phyloP scores from a whole-genome alignment of 192 early-diverging fungal species.

The Obelidium mucronatum region DNA sequence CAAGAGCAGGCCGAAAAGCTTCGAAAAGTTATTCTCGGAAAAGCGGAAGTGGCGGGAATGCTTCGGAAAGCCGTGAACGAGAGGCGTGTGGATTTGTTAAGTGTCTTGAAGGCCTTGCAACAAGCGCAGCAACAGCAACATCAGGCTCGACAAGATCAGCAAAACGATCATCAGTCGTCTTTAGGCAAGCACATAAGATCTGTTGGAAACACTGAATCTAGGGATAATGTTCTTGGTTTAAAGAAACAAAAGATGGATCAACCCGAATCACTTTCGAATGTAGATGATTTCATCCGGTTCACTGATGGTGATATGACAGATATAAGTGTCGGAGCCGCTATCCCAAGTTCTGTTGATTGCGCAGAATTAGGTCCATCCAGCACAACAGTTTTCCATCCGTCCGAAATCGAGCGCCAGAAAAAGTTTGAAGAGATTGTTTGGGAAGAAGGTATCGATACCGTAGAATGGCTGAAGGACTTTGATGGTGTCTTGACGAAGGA shows the following conservation, averaged over 20 bases:
- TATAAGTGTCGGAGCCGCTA: too few species aligned
- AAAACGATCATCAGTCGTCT: too few species aligned
- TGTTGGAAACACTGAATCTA: background rate
- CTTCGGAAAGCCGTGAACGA: conserved; percentile 6
- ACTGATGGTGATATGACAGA: background rate
- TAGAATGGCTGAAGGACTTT: conserved; percentile 7
- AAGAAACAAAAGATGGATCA: background rate
- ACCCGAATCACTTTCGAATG: background rate
- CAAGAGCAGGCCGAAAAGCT: background rate
- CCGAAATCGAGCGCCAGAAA: conserved; percentile 2
- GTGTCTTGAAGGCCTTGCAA: background rate
- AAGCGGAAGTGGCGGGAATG: conserved; percentile 6
- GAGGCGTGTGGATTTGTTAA: background rate
- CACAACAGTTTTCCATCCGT: background rate
- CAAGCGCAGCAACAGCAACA: background rate
- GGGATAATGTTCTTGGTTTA: too few species aligned
- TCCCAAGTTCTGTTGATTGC: too few species aligned
- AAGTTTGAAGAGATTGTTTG: conserved; percentile 11
- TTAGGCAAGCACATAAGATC: background rate
- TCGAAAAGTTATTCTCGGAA: background rate
- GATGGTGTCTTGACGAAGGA: background rate
- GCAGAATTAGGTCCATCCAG: background rate
- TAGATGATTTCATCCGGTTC: conserved; percentile 22
- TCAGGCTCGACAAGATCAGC: background rate
- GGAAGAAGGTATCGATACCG: background rate